These are phyloP conservation scores for Scedosporium aurantiacum DNA, from an alignment of 2,329 filamentous ascomycete species.

Conservation along the genomic window DNA sequence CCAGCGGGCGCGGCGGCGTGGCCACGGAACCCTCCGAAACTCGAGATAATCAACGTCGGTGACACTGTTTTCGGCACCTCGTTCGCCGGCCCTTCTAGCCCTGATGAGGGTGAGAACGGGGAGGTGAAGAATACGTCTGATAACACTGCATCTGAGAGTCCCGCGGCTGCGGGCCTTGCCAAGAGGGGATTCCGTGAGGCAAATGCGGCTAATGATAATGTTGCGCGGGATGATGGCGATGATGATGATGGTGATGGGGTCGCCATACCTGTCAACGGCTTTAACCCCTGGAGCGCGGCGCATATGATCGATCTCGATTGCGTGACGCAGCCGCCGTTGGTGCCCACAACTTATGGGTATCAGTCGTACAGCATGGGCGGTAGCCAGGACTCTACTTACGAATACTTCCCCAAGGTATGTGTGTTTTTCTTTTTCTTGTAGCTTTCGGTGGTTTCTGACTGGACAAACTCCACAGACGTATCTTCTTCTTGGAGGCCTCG, in stretches of 20 bases:
- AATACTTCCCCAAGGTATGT: slow-evolving; percentile 53
- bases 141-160: background rate
- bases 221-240: background rate
- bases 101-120: background rate
- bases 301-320: slow-evolving; percentile 2
- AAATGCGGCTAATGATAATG: background rate
- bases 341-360: slow-evolving; percentile 28
- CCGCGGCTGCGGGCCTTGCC: background rate
- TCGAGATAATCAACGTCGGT: background rate
- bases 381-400: slow-evolving; percentile 59
- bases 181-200: slow-evolving; percentile 1
- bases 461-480: slow-evolving; percentile 39
- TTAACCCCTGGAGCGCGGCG: background rate
- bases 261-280: background rate
- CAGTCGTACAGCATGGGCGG: slow-evolving; percentile 51
- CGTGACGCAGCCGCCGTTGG: slow-evolving; percentile 24
- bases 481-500: slow-evolving; percentile 63
- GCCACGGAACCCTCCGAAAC: background rate
- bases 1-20: background rate
- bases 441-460: background rate
- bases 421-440: background rate
- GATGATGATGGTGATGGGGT: background rate
- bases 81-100: background rate
- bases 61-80: background rate
- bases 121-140: background rate